Evolutionary conservation across 148 eudicot genomes (phyloP), one percentile per base, ranked within the genome.

Genomic region (Vaccinium corymbosum): DNA sequence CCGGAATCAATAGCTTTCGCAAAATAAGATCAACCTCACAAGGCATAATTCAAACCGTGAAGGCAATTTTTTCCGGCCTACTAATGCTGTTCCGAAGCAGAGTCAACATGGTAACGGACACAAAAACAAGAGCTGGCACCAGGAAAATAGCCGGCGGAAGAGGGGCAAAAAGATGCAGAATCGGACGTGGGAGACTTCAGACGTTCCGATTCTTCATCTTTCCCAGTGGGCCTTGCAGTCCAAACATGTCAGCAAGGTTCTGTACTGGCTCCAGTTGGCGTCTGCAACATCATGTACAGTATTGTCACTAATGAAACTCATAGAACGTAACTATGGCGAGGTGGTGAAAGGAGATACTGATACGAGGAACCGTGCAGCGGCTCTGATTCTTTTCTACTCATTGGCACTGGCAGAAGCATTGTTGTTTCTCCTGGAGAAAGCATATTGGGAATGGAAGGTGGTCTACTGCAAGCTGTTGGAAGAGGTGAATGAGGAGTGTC

Each of bases 341-440:
- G 70, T 89, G 56, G 86, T 76, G 7, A 92, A 93, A 76, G 92
- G 89, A 9, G 92, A 92, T 72, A 64, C 87, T 2, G 97, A 92
- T 29, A 94, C 92, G 85, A 88, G 90, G 80, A 97, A 97, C 85
- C 89, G 97, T 32, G 83, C 89, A 52, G 22, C 92, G 0, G 98
- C 99, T 61, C 85, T 97, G 57, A 79, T 55, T 27, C 92, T 97
- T 32, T 97, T 97, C 79, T 97, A 97, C 48, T 85, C 91, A 14
- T 86, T 97, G 81, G 98, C 98, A 8, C 85, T 97, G 79, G 95
- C 99, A 3, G 99, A 97, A 82, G 98, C 99, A 7, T 79, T 87
- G 51, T 80, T 97, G 87, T 97, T 97, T 84, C 86, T 97, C 64
- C 78, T 94, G 59, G 99, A 97, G 84, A 97, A 93, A 78, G 87